Base-by-base conservation (phyloP, 805 yeast species). In the Metschnikowia colocasiae region DNA sequence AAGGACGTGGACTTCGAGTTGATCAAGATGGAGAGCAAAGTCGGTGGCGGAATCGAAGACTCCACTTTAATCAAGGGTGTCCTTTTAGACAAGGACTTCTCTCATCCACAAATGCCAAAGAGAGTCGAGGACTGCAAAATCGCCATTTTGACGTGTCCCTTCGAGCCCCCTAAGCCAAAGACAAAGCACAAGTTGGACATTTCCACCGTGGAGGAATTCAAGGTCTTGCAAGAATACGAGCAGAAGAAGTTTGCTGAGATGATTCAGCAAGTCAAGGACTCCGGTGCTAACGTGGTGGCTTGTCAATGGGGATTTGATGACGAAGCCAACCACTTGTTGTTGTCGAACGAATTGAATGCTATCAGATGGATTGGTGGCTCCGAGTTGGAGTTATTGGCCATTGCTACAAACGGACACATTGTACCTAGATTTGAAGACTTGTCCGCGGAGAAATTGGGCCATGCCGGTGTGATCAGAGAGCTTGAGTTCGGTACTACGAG, bases 261-360 rank as follows among this genome's bases (percentile, higher is more conserved):
- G 99, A 90, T 94, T 50, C 76, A 83, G 50, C 71, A 76, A 53
- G 95, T 94, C 46, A 91, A 94, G 69, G 80, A 78, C 22, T 78
- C 96, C 0, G 98, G 98, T 35, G 98, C 99, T 25, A 92, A 91
- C 66, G 80, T 92, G 47, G 99, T 92, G 44, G 92, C 95, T 33
- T 94, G 99, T 72, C 99, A 92, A 73, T 92, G 99, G 99, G 99
- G 99, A 15, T 94, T 92, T 60, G 99, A 92, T 67, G 99, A 92
- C 67, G 99, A 92, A 74, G 98, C 98, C 35, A 92, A 92, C 70
- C 97, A 94, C 68, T 71, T 94, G 63, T 76, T 94, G 50, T 74
- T 91, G 57, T 86, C 92, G 59, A 89, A 92, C 68, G 80, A 87
- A 36, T 78, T 94, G 53, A 96, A 97, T 32, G 98, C 98, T 20